phyloP scores from a whole-genome alignment of 2,329 filamentous ascomycete species.

The Aspergillus amoenus region DNA sequence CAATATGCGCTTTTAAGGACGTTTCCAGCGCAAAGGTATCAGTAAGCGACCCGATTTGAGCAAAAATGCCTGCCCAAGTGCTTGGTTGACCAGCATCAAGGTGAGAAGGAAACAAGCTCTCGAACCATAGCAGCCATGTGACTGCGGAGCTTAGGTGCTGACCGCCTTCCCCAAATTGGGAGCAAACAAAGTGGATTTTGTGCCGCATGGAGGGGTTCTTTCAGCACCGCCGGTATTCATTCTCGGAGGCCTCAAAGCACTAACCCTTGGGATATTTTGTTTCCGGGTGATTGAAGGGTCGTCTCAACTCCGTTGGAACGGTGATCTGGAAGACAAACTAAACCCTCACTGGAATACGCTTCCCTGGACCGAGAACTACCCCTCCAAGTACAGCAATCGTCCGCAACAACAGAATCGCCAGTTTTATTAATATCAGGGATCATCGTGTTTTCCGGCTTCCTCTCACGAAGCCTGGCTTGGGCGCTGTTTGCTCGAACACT shows the following conservation, averaged over 20 bases:
- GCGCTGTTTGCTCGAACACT: conserved; percentile 25
- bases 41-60: neutral
- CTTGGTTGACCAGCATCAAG: neutral
- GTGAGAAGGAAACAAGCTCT: conserved; percentile 20
- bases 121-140: conserved; percentile 25
- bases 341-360: conserved; percentile 26
- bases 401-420: conserved; percentile 4
- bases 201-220: conserved; percentile 7
- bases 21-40: neutral
- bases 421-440: conserved; percentile 6
- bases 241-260: neutral
- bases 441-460: conserved; percentile 32
- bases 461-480: conserved; percentile 26
- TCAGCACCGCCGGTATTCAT: conserved; percentile 3
- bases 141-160: conserved; percentile 26
- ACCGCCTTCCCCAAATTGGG: conserved; percentile 15
- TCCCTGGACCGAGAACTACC: conserved; percentile 7
- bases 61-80: neutral
- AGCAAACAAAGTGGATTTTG: conserved; percentile 2
- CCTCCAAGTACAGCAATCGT: conserved; percentile 8
- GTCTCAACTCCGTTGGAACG: conserved; percentile 9
- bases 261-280: neutral
- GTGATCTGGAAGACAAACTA: conserved; percentile 26
- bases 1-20: neutral
- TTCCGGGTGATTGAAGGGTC: neutral